These are phyloP conservation scores for Ulvella scutata DNA, from an alignment of 139 green algal species.

Conservation along the genomic window DNA sequence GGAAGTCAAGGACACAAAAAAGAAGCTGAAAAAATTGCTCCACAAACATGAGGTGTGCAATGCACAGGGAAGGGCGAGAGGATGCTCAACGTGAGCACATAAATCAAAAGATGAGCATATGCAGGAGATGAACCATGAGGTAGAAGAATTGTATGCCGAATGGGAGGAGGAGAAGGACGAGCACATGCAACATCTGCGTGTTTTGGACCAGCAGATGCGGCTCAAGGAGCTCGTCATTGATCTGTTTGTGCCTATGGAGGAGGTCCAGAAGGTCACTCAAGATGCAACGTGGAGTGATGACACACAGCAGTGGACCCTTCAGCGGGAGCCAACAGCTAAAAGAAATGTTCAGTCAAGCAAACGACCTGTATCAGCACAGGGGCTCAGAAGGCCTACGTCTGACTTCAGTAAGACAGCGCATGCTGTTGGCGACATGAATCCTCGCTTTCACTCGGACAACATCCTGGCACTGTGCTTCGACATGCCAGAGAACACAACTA, in stretches of 20 bases:
- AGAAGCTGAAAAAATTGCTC: constrained; percentile 53
- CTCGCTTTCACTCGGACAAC: constrained; percentile 40
- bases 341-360: neutral
- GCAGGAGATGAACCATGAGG: constrained; percentile 28
- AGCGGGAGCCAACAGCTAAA: constrained; percentile 11
- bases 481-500: constrained; percentile 50
- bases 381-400: constrained; percentile 30
- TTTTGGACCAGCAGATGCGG: constrained; percentile 57
- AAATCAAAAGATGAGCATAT: no score
- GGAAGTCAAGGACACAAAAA: constrained; percentile 48
- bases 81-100: no score
- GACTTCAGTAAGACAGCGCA: constrained; percentile 36
- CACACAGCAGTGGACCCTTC: constrained; percentile 44
- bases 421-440: constrained; percentile 52
- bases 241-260: constrained; percentile 53
- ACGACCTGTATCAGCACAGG: constrained; percentile 6
- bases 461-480: constrained; percentile 59
- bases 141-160: constrained; percentile 44
- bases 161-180: constrained; percentile 57
- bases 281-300: constrained; percentile 42
- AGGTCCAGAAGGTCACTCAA: constrained; percentile 41
- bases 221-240: constrained; percentile 68
- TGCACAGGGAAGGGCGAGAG: no score
- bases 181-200: constrained; percentile 41
- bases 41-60: constrained; percentile 21